A percentile compares a stretch with the other conserved stretches of the same genome.
Evolutionary conservation across 306 rosid genomes (phyloP).

Genomic region (Gynostemma pentaphyllum): DNA sequence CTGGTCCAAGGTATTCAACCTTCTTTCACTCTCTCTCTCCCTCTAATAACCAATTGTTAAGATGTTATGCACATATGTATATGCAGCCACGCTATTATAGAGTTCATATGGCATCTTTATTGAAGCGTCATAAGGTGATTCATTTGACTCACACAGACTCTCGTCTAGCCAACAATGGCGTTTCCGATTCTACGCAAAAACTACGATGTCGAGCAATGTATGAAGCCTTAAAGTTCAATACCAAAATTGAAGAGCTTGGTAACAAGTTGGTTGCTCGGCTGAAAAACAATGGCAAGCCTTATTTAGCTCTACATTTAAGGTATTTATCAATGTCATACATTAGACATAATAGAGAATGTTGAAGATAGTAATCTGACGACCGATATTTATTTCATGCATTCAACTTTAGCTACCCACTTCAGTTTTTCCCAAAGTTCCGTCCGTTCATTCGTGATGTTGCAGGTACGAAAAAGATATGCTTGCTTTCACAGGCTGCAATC

Average conservation of each 20-base stretch:
- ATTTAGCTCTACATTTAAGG: constrained; percentile 90
- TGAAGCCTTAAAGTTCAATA: constrained; percentile 53
- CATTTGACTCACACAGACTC: constrained; percentile 84
- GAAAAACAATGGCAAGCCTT: constrained; percentile 55
- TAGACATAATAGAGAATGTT: background rate
- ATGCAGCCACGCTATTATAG: constrained; percentile 94
- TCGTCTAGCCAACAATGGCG: constrained; percentile 79
- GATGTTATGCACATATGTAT: background rate
- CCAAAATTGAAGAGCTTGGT: constrained; percentile 76
- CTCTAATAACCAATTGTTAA: background rate
- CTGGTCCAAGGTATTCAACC: constrained; percentile 80
- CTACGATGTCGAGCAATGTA: constrained; percentile 86
- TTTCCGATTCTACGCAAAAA: constrained; percentile 69
- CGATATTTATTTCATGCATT: background rate
- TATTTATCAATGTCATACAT: constrained; percentile 6
- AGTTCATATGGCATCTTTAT: constrained; percentile 51
- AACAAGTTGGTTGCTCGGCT: constrained; percentile 54
- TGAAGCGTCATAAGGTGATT: constrained; percentile 54
- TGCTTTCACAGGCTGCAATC: constrained; percentile 93
- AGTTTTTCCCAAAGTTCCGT: background rate
- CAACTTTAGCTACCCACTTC: background rate
- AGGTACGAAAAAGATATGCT: constrained; percentile 99
- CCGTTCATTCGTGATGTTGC: constrained; percentile 9
- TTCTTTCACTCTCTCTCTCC: background rate
- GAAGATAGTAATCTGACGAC: background rate